phyloP scores from a whole-genome alignment of 1,139 yeast species.

The Suhomyces bokatorum region DNA sequence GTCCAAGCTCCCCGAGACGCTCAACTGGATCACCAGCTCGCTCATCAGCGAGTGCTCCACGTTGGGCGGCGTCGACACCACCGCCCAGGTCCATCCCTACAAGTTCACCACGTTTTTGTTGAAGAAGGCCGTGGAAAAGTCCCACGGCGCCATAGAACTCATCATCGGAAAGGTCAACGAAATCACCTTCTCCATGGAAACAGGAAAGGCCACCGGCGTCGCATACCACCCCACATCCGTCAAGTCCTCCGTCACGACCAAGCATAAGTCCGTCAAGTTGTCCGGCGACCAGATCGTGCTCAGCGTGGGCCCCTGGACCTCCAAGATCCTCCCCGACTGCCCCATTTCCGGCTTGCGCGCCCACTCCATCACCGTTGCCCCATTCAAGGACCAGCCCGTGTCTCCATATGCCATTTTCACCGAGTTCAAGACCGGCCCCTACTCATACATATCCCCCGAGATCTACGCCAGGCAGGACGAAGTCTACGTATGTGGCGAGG shows the following conservation, averaged over 20 bases:
- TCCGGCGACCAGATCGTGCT: conserved; percentile 76
- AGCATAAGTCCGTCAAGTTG: conserved; percentile 35
- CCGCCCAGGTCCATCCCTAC: conserved; percentile 97
- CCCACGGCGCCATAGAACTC: conserved; percentile 78
- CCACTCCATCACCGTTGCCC: conserved; percentile 89
- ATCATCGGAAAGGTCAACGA: conserved; percentile 81
- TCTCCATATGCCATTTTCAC: conserved; percentile 95
- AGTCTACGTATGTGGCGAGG: conserved; percentile 96
- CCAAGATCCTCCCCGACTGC: conserved; percentile 83
- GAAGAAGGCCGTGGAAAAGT: conserved; percentile 69
- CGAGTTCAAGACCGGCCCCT: conserved; percentile 69
- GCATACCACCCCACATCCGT: conserved; percentile 56
- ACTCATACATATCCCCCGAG: conserved; percentile 81
- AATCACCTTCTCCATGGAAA: conserved; percentile 59
- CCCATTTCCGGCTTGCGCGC: conserved; percentile 93
- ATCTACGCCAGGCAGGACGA: conserved; percentile 94
- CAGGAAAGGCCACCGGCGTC: conserved; percentile 68
- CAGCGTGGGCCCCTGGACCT: conserved; percentile 96
- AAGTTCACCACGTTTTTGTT: conserved; percentile 82
- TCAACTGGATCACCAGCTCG: conserved; percentile 77
- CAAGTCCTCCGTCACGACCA: conserved; percentile 10
- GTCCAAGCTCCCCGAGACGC: conserved; percentile 60
- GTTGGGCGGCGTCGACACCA: conserved; percentile 82
- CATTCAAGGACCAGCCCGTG: conserved; percentile 66
- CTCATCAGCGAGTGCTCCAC: conserved; percentile 74